Evolutionary conservation across 352 stramenopile species (phyloP), one percentile per base, ranked within the genome.

Genomic region (Globisporangium takayamanum): DNA sequence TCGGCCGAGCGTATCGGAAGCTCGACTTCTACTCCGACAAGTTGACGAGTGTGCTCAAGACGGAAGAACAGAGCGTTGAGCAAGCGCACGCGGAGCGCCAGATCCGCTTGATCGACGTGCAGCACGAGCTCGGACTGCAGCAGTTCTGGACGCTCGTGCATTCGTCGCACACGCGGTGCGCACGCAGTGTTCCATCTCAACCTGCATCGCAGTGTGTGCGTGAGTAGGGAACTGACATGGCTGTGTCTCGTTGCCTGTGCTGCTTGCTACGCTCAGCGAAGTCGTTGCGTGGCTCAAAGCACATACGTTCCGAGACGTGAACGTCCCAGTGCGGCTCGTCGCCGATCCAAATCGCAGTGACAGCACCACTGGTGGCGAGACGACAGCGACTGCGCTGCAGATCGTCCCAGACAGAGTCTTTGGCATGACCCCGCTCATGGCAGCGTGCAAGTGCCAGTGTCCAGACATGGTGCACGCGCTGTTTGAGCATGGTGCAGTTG

Each of bases 341-440:
- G n/a, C 39, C 5, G 15, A 22, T 28, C 20, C 41, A 25, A 46
- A 15, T 5, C 28, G 11, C 18, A 58, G 18, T 46, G 22, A 14
- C 28, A 28, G 6, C 18, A 5, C 51, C 1, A 25, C 6, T 25
- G 25, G 22, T 6, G 41, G 28, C 1, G 26, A 20, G 30, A n/a
- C 14, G 4, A 14, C 39, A 16, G 28, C 44, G 0, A 16, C 14
- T 16, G 5, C 45, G 42, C 66, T 61, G 12, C 26, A 18, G 22
- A 66, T 61, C 12, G 52, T 57, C 0, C 45, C 53, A 5, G 60
- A 79, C 45, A 66, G 49, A 62, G 68, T 74, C 1, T 59, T 84
- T 2, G 83, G 78, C 2, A 2, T 83, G 30, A 88, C 79, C 11
- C 84, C 84, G 5, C 63, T 93, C 3, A 93, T 93, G 84, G 72